Percentiles rank a stretch among this genome's conserved stretches.
phyloP scores from a whole-genome alignment of 805 yeast genomes.

The Hanseniaspora singularis region DNA sequence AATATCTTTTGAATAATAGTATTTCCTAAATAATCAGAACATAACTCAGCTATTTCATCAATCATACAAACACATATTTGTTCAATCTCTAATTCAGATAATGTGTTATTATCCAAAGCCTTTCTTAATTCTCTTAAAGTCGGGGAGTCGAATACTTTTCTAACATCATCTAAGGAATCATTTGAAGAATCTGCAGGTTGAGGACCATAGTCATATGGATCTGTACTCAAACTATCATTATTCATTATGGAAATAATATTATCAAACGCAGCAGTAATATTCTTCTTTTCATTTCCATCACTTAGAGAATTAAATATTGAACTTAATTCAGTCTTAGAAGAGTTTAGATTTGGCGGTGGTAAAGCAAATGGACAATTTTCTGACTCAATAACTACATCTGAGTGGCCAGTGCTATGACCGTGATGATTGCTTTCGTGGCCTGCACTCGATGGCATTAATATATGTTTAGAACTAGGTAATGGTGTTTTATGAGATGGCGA shows the following conservation, averaged over 20 bases:
- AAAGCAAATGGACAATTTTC: conserved; percentile 29
- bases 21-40: conserved; percentile 89
- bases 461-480: too few species aligned
- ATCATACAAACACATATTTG: conserved; percentile 73
- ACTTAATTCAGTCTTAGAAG: too few species aligned
- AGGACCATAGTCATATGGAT: conserved; percentile 13
- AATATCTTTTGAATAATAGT: conserved; percentile 89
- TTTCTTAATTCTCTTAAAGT: conserved; percentile 78
- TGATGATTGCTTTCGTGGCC: neutral
- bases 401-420: neutral
- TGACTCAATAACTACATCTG: conserved; percentile 21
- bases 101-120: conserved; percentile 42
- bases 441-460: too few species aligned
- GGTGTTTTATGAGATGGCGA: conserved; percentile 8
- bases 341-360: conserved; percentile 26
- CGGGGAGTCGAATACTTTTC: conserved; percentile 74
- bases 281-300: conserved; percentile 2
- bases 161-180: neutral
- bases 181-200: neutral
- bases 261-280: conserved; percentile 18
- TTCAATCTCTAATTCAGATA: conserved; percentile 57
- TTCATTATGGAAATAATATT: conserved; percentile 18
- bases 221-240: conserved; percentile 8
- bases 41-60: conserved; percentile 77
- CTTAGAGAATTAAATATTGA: too few species aligned